phyloP scores from a whole-genome alignment of 106 monocot species.

The Phalaenopsis equestris region DNA sequence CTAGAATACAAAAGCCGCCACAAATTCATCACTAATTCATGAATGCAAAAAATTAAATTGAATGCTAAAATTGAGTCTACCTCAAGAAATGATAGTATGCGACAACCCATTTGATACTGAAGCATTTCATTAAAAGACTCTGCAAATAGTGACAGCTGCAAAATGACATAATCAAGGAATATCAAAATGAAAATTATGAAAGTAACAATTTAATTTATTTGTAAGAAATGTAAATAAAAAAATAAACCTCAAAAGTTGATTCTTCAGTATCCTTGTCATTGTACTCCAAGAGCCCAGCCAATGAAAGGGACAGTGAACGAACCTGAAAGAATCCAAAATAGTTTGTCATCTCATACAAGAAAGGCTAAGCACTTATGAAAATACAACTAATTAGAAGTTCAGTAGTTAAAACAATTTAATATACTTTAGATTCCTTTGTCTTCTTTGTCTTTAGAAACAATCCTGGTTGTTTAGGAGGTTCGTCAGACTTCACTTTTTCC shows the following conservation, averaged over 20 bases:
- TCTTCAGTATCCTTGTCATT: slow-evolving; percentile 91
- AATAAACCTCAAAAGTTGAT: slow-evolving; percentile 87
- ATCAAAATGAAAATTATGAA: not conserved
- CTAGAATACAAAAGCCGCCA: slow-evolving; percentile 21
- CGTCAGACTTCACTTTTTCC: slow-evolving; percentile 48
- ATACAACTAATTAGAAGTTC: not conserved
- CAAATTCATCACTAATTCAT: not conserved
- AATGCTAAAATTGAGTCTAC: slow-evolving; percentile 22
- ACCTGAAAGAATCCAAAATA: slow-evolving; percentile 34
- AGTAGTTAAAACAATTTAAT: not conserved
- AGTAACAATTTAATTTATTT: not conserved
- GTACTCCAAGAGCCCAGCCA: slow-evolving; percentile 89
- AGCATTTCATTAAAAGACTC: slow-evolving; percentile 93
- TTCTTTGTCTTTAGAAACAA: slow-evolving; percentile 58
- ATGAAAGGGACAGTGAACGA: slow-evolving; percentile 71
- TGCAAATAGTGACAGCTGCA: slow-evolving; percentile 92
- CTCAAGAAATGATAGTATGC: slow-evolving; percentile 78
- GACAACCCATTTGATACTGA: slow-evolving; percentile 91
- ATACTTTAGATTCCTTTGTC: slow-evolving; percentile 67
- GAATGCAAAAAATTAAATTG: not conserved
- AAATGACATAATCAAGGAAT: slow-evolving; percentile 4
- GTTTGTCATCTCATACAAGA: not conserved
- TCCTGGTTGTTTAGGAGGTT: slow-evolving; percentile 63
- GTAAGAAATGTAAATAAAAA: not conserved
- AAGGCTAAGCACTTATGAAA: not conserved